Evolutionary conservation across 768 basidiomycete genomes (phyloP), one percentile per base, ranked within the genome.

Genomic region (Termitomyces sp.): DNA sequence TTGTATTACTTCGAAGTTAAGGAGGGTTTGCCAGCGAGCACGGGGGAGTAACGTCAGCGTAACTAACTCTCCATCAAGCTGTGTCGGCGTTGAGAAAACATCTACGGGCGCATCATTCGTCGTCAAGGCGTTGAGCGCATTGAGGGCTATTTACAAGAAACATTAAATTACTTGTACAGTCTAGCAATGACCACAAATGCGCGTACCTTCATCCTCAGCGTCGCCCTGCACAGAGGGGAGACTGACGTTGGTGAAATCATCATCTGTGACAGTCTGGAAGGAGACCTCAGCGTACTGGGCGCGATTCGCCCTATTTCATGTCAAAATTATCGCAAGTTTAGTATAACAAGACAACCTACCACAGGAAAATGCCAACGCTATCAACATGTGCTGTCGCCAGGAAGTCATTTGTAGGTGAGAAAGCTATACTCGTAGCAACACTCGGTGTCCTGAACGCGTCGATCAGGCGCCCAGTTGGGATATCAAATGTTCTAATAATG

Each of bases 351-450:
- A 45, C 6, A 10, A 54, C 80, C 56, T 58, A 89, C 94, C 97
- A 99, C n/a, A 99, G 81, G 70, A 89, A 95, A 2, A 99, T 81
- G 12, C 95, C 97, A 54, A 98, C 88, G 58, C 87, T 94, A 64
- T 97, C 95, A 6, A 97, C 86, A 69, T 99, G 97, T 0, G 92
- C 80, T 10, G 95, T 95, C 1, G 97, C 97, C 61, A 99, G 73
- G 75, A 99, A 98, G 70, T 98, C 97, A 56, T 90, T 90, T 0
- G 93, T 88, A 0, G 97, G 97, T 2, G 95, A 98, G 70, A 99
- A 96, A 1, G 92, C 80, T 20, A 99, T 73, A 66, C 88, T 93
- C 0, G 92, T 95, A 6, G 96, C 92, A 26, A 96, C 82, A 63
- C 88, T 92, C 30, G 88, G 74, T 9, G 93, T 94, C 54, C 84